Conservation (phyloP, 768 basidiomycete genomes). For the Holtermannia corniformis region DNA sequence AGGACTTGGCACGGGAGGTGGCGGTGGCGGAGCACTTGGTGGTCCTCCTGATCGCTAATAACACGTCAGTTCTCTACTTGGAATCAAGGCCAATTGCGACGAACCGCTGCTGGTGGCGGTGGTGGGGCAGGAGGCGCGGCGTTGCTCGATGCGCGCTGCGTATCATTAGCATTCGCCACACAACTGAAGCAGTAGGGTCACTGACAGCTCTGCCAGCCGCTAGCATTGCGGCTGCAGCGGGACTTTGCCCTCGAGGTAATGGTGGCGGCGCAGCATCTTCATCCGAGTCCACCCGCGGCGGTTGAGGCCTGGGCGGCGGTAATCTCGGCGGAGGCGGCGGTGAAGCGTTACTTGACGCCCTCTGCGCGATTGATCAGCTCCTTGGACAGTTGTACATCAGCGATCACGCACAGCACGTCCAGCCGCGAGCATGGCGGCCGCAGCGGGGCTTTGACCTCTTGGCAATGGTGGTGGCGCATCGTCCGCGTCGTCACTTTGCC, state of each 20-base stretch:
- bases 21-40: conserved; percentile 7
- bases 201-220: conserved; percentile 16
- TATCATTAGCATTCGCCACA: not conserved
- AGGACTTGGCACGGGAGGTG: conserved; percentile 14
- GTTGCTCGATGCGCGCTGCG: not conserved
- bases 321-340: conserved; percentile 18
- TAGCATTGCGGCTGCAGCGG: conserved; percentile 23
- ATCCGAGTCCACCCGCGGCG: conserved; percentile 14
- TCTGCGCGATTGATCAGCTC: not conserved
- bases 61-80: not conserved
- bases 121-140: not conserved
- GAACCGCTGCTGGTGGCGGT: conserved; percentile 1
- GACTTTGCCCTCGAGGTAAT: conserved; percentile 27
- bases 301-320: conserved; percentile 2
- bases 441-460: conserved; percentile 4
- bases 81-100: not conserved
- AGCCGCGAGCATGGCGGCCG: conserved; percentile 3
- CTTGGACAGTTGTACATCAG: not conserved
- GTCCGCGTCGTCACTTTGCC: not conserved
- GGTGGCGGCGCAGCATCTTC: conserved; percentile 27
- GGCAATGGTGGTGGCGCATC: conserved; percentile 11
- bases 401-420: not conserved
- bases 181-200: not conserved
- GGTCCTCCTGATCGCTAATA: not conserved
- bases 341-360: conserved; percentile 2